phyloP scores from a whole-genome alignment of 305 asterid genomes.

The Nicotiana rustica region DNA sequence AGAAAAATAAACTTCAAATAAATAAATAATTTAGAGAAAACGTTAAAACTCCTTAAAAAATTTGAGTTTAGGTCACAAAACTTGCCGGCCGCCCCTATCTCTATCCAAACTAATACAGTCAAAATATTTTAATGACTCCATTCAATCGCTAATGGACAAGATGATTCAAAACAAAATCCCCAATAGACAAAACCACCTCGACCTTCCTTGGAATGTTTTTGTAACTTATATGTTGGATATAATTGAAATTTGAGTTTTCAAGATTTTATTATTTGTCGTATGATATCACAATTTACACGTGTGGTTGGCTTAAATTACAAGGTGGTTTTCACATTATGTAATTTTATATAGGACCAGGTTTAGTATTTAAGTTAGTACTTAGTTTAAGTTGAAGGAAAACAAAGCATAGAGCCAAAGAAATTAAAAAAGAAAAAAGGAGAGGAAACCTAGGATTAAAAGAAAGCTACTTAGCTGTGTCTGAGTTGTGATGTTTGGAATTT shows the following conservation, averaged over 20 bases:
- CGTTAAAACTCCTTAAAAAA: no score
- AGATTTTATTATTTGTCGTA: no score
- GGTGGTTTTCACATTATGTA: background rate
- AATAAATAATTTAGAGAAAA: no score
- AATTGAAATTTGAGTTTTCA: background rate
- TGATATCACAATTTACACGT: background rate
- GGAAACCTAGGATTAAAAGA: background rate
- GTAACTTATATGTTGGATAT: background rate
- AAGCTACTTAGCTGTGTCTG: background rate
- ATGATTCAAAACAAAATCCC: no score
- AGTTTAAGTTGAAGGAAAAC: background rate
- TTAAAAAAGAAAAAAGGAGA: no score
- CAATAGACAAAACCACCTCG: background rate
- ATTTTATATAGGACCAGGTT: no score
- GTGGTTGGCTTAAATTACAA: background rate
- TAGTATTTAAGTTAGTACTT: no score
- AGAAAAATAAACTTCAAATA: no score
- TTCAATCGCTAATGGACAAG: background rate
- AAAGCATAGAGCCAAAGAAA: background rate
- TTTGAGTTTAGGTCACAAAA: no score
- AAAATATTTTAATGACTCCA: no score
- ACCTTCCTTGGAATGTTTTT: background rate
- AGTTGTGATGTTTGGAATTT: background rate
- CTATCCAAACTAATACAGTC: no score
- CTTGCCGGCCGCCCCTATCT: no score